A percentile compares a stretch with the other conserved stretches of the same genome.
These are phyloP conservation scores for Wickerhamomyces rabaulensis DNA, from an alignment of 805 yeast genomes.

Conservation along the genomic window DNA sequence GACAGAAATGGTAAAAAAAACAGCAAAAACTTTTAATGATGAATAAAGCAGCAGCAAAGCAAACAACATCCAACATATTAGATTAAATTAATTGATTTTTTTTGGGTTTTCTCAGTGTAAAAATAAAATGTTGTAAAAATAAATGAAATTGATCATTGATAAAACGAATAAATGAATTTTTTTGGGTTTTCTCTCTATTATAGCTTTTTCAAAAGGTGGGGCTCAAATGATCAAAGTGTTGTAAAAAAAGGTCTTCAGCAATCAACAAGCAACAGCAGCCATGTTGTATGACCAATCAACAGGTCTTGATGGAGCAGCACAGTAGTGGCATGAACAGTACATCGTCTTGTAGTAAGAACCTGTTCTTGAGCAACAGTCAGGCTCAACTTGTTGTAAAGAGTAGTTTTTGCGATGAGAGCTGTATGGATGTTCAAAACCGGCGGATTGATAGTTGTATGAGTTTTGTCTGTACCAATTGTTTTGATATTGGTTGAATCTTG, in stretches of 20 bases:
- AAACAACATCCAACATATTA: background rate
- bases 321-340: conserved; percentile 22
- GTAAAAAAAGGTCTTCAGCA: too few relatives aligned
- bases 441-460: conserved; percentile 9
- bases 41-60: background rate
- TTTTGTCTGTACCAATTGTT: conserved; percentile 6
- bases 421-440: conserved; percentile 10
- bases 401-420: conserved; percentile 11
- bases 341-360: conserved; percentile 18
- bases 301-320: conserved; percentile 14
- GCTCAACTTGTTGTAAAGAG: conserved; percentile 16
- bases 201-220: too few relatives aligned
- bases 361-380: conserved; percentile 20
- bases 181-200: background rate
- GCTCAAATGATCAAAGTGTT: background rate
- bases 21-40: background rate
- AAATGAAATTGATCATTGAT: background rate
- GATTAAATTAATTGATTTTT: too few relatives aligned
- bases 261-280: conserved; percentile 10
- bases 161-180: background rate
- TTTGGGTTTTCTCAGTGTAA: background rate
- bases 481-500: conserved; percentile 6
- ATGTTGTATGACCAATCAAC: conserved; percentile 21
- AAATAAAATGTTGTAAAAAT: too few relatives aligned
- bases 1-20: too few relatives aligned